Percentiles rank a stretch among this genome's conserved stretches.
phyloP scores from a whole-genome alignment of 177 flowering plant genomes.

The Vitis hybrid region DNA sequence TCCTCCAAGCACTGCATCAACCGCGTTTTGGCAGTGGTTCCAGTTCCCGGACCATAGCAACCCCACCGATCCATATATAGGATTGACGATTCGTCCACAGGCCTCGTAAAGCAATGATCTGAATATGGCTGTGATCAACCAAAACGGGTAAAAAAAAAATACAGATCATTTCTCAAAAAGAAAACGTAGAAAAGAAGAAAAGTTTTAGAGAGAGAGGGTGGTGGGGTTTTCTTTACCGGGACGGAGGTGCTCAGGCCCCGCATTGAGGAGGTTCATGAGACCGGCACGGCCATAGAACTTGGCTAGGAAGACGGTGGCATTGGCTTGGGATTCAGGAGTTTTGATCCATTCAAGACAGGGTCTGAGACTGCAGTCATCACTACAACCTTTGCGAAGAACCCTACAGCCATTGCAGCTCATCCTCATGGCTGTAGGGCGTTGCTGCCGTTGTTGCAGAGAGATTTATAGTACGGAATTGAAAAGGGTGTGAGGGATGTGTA shows the following conservation, averaged over 20 bases:
- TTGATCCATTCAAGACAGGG: slow-evolving; percentile 40
- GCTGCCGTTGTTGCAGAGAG: neutral
- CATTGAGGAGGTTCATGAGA: slow-evolving; percentile 51
- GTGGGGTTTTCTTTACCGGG: slow-evolving; percentile 28
- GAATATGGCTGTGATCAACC: slow-evolving; percentile 32
- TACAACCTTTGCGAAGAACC: slow-evolving; percentile 42
- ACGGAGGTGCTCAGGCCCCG: slow-evolving; percentile 45
- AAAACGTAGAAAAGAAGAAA: neutral
- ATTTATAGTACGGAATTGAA: neutral
- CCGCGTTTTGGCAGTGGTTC: slow-evolving; percentile 45
- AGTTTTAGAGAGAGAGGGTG: neutral
- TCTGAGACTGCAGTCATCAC: slow-evolving; percentile 28
- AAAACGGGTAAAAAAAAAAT: neutral
- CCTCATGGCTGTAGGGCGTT: slow-evolving; percentile 12
- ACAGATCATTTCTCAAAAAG: neutral
- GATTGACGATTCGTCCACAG: slow-evolving; percentile 52
- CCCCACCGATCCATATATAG: slow-evolving; percentile 45
- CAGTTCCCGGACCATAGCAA: slow-evolving; percentile 45
- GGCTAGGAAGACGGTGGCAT: slow-evolving; percentile 66
- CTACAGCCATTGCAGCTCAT: slow-evolving; percentile 45
- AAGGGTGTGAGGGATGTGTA: neutral
- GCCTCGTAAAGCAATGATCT: slow-evolving; percentile 51
- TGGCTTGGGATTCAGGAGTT: slow-evolving; percentile 42
- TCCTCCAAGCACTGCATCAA: slow-evolving; percentile 45
- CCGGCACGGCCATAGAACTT: slow-evolving; percentile 71